Conservation (phyloP, 345 rosid species). For the Ceriops decandra region DNA sequence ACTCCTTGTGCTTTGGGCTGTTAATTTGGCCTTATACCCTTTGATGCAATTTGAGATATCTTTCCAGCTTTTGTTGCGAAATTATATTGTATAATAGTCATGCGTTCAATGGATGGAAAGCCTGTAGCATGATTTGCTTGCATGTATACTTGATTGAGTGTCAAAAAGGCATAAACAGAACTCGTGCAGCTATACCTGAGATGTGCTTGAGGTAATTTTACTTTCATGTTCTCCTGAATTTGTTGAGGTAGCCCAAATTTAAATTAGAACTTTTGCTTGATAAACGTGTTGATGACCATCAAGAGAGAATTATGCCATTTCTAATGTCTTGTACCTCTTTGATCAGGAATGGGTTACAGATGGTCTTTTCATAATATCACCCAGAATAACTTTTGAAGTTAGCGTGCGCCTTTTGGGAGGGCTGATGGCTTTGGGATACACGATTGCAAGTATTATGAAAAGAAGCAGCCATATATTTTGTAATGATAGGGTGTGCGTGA, state of each 20-base stretch:
- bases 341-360: conserved; percentile 99
- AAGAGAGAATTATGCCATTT: conserved; percentile 10
- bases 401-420: conserved; percentile 96
- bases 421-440: conserved; percentile 94
- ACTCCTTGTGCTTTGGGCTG: too few species aligned
- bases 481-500: conserved; percentile 68
- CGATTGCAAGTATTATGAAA: conserved; percentile 87
- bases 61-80: too few species aligned
- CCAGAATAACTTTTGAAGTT: conserved; percentile 96
- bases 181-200: background rate
- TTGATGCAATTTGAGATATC: too few species aligned
- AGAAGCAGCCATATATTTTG: conserved; percentile 86
- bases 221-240: background rate
- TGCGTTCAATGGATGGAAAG: background rate
- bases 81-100: too few species aligned
- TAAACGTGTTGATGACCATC: background rate
- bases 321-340: conserved; percentile 17
- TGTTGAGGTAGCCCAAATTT: background rate
- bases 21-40: too few species aligned
- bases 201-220: background rate
- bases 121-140: background rate
- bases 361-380: conserved; percentile 92
- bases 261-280: conserved; percentile 4
- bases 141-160: background rate
- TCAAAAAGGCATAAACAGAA: background rate